Evolutionary conservation across 2,329 filamentous ascomycete species (phyloP), one percentile per base, ranked within the genome.

Genomic region (Trichoderma sp.): DNA sequence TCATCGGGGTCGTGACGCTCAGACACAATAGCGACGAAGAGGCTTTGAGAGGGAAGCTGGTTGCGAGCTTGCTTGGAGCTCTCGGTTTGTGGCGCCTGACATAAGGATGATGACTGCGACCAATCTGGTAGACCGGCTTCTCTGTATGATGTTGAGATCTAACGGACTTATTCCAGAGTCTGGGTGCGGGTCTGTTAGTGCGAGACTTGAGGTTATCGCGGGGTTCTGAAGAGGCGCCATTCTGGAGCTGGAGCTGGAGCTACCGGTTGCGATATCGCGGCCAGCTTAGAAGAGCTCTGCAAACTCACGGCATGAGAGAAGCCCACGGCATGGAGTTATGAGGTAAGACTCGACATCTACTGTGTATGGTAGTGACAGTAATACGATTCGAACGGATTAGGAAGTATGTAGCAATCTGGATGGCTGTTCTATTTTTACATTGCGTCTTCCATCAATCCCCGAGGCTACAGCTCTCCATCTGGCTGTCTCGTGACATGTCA

Each of bases 81-180:
- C 43, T 56, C 30, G 30, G 30, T 63, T 48, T 50, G 43, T 63
- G 61, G 52, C 41, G 51, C 52, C 61, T 63, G 61, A 63, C 61
- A 63, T 63, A 63, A 63, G 61, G 30, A 34, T 34, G 45, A 63
- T 63, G 61, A 63, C 61, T 50, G 51, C 15, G 51, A 62, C 59
- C 59, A 34, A 45, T 62, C 26, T 45, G 28, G n/a, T 24, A 47
- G 50, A 54, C 43, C 24, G 41, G 52, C 43, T 48, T 56, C 43
- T 56, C 15, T 34, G 21, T 28, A 28, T 1, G 2, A 47, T n/a
- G 51, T 63, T 7, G 1, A 9, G 4, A 4, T 10, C 21, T 62
- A 62, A 52, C 59, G 41, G 24, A n/a, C n/a, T n/a, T n/a, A n/a
- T n/a, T n/a, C n/a, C n/a, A n/a, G n/a, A n/a, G n/a, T n/a, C n/a